phyloP scores from a whole-genome alignment of 106 monocot species.

The Gastrodia elata region DNA sequence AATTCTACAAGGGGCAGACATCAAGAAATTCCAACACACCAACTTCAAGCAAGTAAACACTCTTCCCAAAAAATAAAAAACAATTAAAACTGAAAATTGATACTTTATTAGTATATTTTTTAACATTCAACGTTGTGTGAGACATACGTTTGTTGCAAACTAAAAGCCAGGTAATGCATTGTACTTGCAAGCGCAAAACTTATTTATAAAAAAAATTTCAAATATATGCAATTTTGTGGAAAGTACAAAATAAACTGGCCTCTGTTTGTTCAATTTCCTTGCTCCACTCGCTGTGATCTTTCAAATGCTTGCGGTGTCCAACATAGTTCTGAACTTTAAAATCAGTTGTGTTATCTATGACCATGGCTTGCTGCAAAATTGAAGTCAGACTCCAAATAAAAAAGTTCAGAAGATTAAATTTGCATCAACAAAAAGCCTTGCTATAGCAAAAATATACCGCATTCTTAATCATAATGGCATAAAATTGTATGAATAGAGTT shows the following conservation, averaged over 20 bases:
- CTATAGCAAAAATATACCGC: background rate
- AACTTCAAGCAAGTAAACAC: background rate
- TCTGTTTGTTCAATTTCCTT: slow-evolving; percentile 59
- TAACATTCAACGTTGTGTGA: background rate
- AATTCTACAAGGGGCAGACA: background rate
- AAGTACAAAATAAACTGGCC: slow-evolving; percentile 26
- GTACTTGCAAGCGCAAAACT: background rate
- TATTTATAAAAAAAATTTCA: background rate
- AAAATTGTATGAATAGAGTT: background rate
- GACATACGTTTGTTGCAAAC: background rate
- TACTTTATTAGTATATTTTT: background rate
- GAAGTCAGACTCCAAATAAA: background rate
- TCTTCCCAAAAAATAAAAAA: background rate
- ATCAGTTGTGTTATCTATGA: slow-evolving; percentile 70
- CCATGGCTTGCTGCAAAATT: slow-evolving; percentile 69
- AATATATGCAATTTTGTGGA: background rate
- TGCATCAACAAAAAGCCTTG: background rate
- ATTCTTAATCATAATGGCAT: background rate
- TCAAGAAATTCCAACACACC: background rate
- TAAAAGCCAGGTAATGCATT: background rate
- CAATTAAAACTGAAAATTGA: background rate
- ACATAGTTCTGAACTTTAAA: slow-evolving; percentile 54
- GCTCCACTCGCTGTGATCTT: slow-evolving; percentile 65
- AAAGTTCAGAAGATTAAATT: background rate
- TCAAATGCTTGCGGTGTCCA: slow-evolving; percentile 52